A percentile compares a stretch with the other conserved stretches of the same genome.
These are phyloP conservation scores for Ophiosphaerella narmari DNA, from an alignment of 2,329 filamentous ascomycete species.

Conservation along the genomic window DNA sequence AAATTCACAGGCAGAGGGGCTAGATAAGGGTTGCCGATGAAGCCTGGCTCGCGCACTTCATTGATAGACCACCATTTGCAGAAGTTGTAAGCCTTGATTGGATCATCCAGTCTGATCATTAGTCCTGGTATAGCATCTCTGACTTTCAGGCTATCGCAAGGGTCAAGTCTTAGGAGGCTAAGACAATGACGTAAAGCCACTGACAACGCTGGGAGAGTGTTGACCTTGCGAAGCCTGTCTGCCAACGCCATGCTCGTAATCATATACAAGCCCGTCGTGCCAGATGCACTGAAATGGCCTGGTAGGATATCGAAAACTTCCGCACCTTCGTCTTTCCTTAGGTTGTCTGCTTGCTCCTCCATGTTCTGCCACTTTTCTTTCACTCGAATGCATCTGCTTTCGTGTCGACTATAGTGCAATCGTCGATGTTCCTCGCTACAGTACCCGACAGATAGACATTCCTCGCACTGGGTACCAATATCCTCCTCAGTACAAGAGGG, in stretches of 20 bases:
- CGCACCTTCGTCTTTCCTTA: neutral
- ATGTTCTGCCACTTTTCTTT: no score
- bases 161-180: slow-evolving; percentile 53
- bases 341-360: no score
- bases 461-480: slow-evolving; percentile 45
- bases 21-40: slow-evolving; percentile 43
- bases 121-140: slow-evolving; percentile 49
- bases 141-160: slow-evolving; percentile 52
- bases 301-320: neutral
- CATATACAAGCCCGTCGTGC: neutral
- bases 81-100: slow-evolving; percentile 58
- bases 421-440: slow-evolving; percentile 54
- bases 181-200: slow-evolving; percentile 31
- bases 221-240: slow-evolving; percentile 40
- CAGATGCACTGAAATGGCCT: neutral
- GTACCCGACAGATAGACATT: slow-evolving; percentile 52
- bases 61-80: slow-evolving; percentile 54
- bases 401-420: neutral
- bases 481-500: neutral
- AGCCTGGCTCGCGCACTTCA: neutral
- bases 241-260: neutral
- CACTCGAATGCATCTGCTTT: no score
- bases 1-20: slow-evolving; percentile 48
- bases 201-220: slow-evolving; percentile 43
- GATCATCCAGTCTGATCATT: slow-evolving; percentile 53